Evolutionary conservation across 1,284 basidiomycete species (phyloP).

Genomic region (Ganoderma lucidum): DNA sequence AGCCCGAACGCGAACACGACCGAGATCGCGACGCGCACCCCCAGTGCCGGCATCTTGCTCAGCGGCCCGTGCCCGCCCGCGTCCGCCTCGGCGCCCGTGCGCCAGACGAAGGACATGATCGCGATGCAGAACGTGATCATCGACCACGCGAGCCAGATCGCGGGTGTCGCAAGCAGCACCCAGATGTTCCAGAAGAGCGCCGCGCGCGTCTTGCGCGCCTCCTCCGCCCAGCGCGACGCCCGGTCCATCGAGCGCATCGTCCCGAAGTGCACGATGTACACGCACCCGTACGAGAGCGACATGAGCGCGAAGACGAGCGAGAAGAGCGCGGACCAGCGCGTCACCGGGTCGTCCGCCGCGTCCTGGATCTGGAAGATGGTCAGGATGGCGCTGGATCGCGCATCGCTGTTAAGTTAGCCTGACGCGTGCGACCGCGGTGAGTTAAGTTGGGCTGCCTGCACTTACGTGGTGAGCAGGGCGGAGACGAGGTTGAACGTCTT

Average conservation of each 20-base stretch:
- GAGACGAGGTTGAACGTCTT: slow-evolving; percentile 82
- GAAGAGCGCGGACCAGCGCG: slow-evolving; percentile 69
- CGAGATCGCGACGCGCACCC: slow-evolving; percentile 65
- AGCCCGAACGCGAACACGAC: slow-evolving; percentile 64
- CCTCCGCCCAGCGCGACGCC: slow-evolving; percentile 82
- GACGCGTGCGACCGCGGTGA: too few species aligned
- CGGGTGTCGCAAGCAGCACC: slow-evolving; percentile 79
- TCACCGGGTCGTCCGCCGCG: slow-evolving; percentile 69
- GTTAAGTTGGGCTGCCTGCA: slow-evolving; percentile 19
- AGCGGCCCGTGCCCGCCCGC: slow-evolving; percentile 43
- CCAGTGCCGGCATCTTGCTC: slow-evolving; percentile 48
- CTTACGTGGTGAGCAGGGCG: slow-evolving; percentile 73
- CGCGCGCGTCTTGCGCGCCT: slow-evolving; percentile 71
- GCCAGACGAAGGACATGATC: slow-evolving; percentile 80
- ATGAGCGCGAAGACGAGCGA: slow-evolving; percentile 75
- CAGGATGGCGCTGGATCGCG: slow-evolving; percentile 64
- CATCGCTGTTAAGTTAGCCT: too few species aligned
- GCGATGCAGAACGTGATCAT: slow-evolving; percentile 73
- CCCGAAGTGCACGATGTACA: slow-evolving; percentile 80
- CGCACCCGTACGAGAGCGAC: slow-evolving; percentile 79
- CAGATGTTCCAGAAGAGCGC: slow-evolving; percentile 82
- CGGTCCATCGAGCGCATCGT: slow-evolving; percentile 81
- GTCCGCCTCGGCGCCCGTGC: slow-evolving; percentile 62
- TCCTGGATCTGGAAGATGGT: slow-evolving; percentile 75
- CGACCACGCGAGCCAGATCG: slow-evolving; percentile 80